Base-by-base conservation (phyloP, 2,329 filamentous ascomycete genomes). In the Diaporthe helianthi region DNA sequence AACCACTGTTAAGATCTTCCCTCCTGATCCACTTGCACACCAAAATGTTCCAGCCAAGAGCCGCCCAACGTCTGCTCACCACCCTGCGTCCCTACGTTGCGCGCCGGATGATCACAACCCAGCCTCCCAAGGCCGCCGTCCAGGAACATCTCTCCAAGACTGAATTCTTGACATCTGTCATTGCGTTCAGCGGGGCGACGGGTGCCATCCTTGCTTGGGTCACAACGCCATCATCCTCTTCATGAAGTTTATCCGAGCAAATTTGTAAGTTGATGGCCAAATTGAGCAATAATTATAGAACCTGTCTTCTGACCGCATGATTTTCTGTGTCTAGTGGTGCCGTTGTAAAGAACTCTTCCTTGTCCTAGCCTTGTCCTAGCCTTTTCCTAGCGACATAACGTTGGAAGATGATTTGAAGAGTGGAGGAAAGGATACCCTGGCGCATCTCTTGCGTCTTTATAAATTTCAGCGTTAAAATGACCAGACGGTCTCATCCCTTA, bases 41-140 rank as follows among this genome's bases (percentile, higher is more conserved):
- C 24, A 66, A 66, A 55, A 66, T 66, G 64, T 66, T 66, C 51
- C 38, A 33, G 19, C 64, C 54, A 55, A 53, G 64, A 44, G 49
- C 52, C 46, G 64, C 64, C 26, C 64, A 66, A 33, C 64, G 64
- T 47, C 46, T 66, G 13, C 33, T 66, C 49, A 53, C 49, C 46
- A 55, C 64, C 38, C 22, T 66, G 51, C 64, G 64, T 2, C 52
- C 64, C 2, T 38, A 54, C 7, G 6, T 54, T n/a, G 22, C 36
- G 1, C 64, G 52, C 19, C 64, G 64, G n/a, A 47, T 54, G 33
- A 66, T 66, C 19, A 17, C 64, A 9, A 66, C 64, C 24, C 64
- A 54, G 3, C 38, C 51, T 33, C 13, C 49, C 1, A 66, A 36
- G 22, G 19, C 38, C 9, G n/a, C n/a, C 19, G 13, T 38, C 51